A percentile compares a stretch with the other conserved stretches of the same genome.
These are phyloP conservation scores for Sporodiniella umbellata DNA, from an alignment of 371 early-diverging fungal species.

Conservation along the genomic window DNA sequence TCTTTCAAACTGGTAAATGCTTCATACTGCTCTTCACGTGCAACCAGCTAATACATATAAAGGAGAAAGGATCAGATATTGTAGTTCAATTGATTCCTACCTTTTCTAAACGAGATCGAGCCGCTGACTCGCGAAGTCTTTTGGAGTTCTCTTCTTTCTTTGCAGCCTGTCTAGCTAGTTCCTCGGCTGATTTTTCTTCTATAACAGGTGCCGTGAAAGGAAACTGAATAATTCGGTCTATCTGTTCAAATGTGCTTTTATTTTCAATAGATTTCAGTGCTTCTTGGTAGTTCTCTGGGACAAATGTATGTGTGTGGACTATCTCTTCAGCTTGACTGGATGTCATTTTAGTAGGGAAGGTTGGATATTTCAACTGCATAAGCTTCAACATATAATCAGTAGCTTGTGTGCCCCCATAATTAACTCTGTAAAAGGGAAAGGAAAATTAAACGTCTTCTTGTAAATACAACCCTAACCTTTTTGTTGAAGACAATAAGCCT, in stretches of 20 bases:
- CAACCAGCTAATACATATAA: conserved; percentile 37
- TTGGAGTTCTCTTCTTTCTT: conserved; percentile 72
- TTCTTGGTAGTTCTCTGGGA: conserved; percentile 73
- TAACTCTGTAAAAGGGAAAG: conserved; percentile 36
- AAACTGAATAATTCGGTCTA: conserved; percentile 71
- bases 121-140: conserved; percentile 76
- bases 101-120: conserved; percentile 78
- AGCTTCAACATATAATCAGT: conserved; percentile 81
- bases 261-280: conserved; percentile 57
- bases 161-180: conserved; percentile 66
- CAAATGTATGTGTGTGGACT: conserved; percentile 61
- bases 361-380: conserved; percentile 88
- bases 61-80: not conserved
- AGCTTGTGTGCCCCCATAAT: conserved; percentile 70
- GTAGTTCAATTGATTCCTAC: too few species aligned
- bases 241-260: conserved; percentile 47
- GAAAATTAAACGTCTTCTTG: not conserved
- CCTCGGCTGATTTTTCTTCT: conserved; percentile 80
- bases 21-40: conserved; percentile 56
- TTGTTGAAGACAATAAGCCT: conserved; percentile 56
- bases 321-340: conserved; percentile 69
- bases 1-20: conserved; percentile 58
- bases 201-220: conserved; percentile 64
- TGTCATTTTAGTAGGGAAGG: conserved; percentile 82
- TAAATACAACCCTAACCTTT: conserved; percentile 39